A percentile compares a stretch with the other conserved stretches of the same genome.
These are phyloP conservation scores for Linnemannia zychae DNA, from an alignment of 192 early-diverging fungal genomes.

Conservation along the genomic window DNA sequence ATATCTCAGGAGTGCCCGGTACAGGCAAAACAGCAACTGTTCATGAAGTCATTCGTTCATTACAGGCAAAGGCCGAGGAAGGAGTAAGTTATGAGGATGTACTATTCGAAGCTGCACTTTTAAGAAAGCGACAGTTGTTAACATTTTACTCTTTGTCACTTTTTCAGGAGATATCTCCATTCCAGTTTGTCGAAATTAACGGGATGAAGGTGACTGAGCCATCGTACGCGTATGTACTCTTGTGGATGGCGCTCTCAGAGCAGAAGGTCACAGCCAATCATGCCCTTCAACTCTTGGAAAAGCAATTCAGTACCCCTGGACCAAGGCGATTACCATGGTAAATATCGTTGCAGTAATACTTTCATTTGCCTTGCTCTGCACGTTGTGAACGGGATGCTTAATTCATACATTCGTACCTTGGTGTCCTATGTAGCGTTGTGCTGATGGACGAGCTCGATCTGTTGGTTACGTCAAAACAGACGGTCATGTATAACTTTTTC, in stretches of 20 bases:
- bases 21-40: constrained; percentile 99
- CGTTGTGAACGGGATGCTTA: too few species aligned
- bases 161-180: constrained; percentile 71
- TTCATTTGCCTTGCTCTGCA: constrained; percentile 11
- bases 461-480: constrained; percentile 91
- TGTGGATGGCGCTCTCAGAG: constrained; percentile 83
- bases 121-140: too few species aligned
- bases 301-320: constrained; percentile 72
- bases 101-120: neutral
- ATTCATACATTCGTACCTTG: neutral
- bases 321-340: constrained; percentile 63
- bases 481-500: constrained; percentile 98
- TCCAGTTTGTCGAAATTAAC: constrained; percentile 96
- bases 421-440: constrained; percentile 74
- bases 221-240: constrained; percentile 82
- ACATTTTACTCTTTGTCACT: neutral
- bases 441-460: constrained; percentile 98
- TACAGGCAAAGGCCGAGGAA: constrained; percentile 70
- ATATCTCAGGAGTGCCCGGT: constrained; percentile 96
- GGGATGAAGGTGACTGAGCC: constrained; percentile 98
- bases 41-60: constrained; percentile 80
- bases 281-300: constrained; percentile 83
- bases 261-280: constrained; percentile 78
- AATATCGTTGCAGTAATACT: neutral
- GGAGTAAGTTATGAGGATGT: constrained; percentile 58